A percentile compares a stretch with the other conserved stretches of the same genome.
phyloP scores from a whole-genome alignment of 192 early-diverging fungal species.

The Entomortierella parvispora region DNA sequence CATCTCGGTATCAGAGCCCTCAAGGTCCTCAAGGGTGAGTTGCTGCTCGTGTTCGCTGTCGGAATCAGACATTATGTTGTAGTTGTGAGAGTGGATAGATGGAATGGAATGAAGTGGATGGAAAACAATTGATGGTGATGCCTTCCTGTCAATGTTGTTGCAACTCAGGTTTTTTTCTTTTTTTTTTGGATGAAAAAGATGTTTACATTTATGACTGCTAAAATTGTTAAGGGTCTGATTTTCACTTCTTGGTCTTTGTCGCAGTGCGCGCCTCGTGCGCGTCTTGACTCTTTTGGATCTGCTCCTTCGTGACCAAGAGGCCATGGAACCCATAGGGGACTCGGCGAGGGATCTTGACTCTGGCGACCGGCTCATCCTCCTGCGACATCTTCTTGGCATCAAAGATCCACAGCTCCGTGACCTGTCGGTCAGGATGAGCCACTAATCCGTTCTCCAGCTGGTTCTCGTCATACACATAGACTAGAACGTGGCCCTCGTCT shows the following conservation, averaged over 20 bases:
- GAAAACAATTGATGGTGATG: not conserved
- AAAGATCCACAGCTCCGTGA: conserved; percentile 45
- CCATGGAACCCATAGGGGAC: conserved; percentile 48
- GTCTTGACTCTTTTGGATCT: conserved; percentile 30
- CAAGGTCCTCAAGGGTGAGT: conserved; percentile 49
- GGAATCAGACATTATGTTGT: conserved; percentile 40
- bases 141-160: not conserved
- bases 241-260: not conserved
- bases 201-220: too few relatives aligned
- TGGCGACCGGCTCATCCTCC: conserved; percentile 28
- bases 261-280: conserved; percentile 1
- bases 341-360: conserved; percentile 29
- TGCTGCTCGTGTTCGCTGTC: conserved; percentile 50
- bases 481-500: conserved; percentile 31
- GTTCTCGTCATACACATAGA: conserved; percentile 43
- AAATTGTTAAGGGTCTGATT: not conserved
- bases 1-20: conserved; percentile 43
- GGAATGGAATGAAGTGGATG: not conserved
- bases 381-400: conserved; percentile 34
- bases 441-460: conserved; percentile 23
- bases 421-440: conserved; percentile 10
- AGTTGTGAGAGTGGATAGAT: conserved; percentile 5
- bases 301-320: conserved; percentile 21
- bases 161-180: conserved; percentile 8
- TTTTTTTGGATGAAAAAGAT: too few relatives aligned